phyloP scores from a whole-genome alignment of 2,329 filamentous ascomycete species.

The Fusarium beomiforme region DNA sequence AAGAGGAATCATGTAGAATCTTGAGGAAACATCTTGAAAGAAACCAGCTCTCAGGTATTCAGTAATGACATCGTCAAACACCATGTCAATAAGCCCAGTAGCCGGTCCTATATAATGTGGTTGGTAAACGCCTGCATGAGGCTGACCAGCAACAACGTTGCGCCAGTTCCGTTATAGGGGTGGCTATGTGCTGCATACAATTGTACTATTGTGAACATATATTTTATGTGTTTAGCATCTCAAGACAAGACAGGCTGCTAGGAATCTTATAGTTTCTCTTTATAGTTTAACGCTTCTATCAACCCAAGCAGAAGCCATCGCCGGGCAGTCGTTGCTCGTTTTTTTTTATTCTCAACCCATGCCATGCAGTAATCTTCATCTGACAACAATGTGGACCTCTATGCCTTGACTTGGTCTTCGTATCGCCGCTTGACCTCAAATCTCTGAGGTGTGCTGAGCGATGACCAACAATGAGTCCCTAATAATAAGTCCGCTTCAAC shows the following conservation, averaged over 20 bases:
- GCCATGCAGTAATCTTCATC: conserved; percentile 32
- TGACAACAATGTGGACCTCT: conserved; percentile 30
- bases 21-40: background rate
- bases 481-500: conserved; percentile 12
- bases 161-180: background rate
- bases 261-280: conserved; percentile 21
- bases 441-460: background rate
- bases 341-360: conserved; percentile 24
- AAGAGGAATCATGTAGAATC: background rate
- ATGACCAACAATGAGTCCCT: conserved; percentile 2
- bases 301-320: conserved; percentile 26
- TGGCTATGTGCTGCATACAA: background rate
- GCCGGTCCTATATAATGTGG: background rate
- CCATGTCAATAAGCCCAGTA: background rate
- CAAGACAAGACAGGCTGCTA: background rate
- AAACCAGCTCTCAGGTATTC: background rate
- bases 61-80: background rate
- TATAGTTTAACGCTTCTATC: conserved; percentile 41
- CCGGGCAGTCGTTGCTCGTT: conserved; percentile 29
- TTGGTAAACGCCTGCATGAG: conserved; percentile 24
- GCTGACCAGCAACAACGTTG: conserved; percentile 19
- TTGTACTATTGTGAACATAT: background rate
- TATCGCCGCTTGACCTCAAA: background rate
- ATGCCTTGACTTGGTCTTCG: conserved; percentile 19
- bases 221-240: background rate